phyloP scores from a whole-genome alignment of 495 filamentous ascomycete species.

The Penicillium daleae region DNA sequence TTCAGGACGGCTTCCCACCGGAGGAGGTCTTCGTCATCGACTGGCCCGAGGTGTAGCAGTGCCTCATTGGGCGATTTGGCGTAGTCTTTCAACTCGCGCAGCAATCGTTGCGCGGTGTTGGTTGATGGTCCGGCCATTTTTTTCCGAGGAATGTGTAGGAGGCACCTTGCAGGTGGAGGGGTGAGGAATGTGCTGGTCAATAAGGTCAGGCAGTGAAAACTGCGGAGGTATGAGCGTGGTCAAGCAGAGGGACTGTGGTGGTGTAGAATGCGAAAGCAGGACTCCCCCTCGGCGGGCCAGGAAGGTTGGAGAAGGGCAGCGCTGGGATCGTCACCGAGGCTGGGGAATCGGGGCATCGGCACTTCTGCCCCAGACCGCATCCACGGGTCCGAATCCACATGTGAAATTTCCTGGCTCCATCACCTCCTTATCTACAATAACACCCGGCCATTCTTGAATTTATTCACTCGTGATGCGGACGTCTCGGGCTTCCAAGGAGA shows the following conservation, averaged over 20 bases:
- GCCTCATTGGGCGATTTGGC: conserved; percentile 56
- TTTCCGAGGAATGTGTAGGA: conserved; percentile 17
- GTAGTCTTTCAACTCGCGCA: conserved; percentile 67
- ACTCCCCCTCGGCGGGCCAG: neutral
- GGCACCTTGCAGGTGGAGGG: neutral
- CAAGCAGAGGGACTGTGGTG: neutral
- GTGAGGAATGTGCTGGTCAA: conserved; percentile 9
- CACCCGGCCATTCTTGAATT: neutral
- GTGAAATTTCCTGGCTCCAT: conserved; percentile 24
- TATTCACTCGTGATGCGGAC: conserved; percentile 56
- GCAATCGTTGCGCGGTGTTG: conserved; percentile 60
- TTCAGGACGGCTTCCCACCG: conserved; percentile 81
- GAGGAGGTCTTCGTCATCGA: conserved; percentile 70
- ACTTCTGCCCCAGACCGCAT: conserved; percentile 2
- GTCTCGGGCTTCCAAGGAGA: conserved; percentile 61
- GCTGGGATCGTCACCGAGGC: conserved; percentile 25
- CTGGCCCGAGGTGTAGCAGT: conserved; percentile 66
- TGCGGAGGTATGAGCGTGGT: neutral
- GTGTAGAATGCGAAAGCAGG: neutral
- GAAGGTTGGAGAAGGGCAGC: conserved; percentile 4
- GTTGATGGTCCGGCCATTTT: conserved; percentile 37
- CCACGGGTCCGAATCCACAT: conserved; percentile 24
- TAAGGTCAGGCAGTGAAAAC: neutral
- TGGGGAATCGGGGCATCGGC: conserved; percentile 19
- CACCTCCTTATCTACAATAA: neutral